Base-by-base conservation (phyloP, 2,329 filamentous ascomycete genomes). In the Nothophoma quercina region DNA sequence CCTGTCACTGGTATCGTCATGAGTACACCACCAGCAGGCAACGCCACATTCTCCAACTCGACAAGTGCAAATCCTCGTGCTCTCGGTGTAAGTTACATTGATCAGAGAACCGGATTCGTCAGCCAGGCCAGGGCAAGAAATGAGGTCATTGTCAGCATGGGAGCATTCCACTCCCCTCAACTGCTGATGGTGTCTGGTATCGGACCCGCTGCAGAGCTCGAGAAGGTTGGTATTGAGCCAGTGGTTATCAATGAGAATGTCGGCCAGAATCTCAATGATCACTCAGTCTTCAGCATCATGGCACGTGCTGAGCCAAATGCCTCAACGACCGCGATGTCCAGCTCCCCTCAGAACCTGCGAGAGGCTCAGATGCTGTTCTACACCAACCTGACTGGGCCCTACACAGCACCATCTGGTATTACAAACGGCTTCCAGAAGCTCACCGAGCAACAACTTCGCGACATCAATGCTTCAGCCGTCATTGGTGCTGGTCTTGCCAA, bases 101-200 rank as follows among this genome's bases (percentile, higher is more conserved):
- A 69, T 13, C 58, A 70, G 23, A 21, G 28, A 3, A 69, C 63
- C 15, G 65, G 64, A 2, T 56, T 65, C 9, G 56, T 64, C 5
- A 62, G 56, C 18, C 59, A 65, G 15, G 64, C 72, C 2, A 62
- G 60, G n/a, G 71, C 70, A 7, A 63, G 46, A 0, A 68, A 65
- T 2, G 68, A 68, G 45, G 52, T 69, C 34, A 67, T 71, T 13
- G 35, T 71, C 2, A 65, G 64, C 29, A 72, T 70, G 21, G 74
- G 75, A 7, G 69, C 67, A 2, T 65, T 75, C 30, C 58, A 66
- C 53, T 65, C 60, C 3, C 75, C 75, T n/a, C 74, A 77, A 35
- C 62, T 77, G 0, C 61, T 77, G 10, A 72, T 75, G 67, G 55
- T 77, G 62, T 74, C 22, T 23, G 76, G 75, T 5, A 69, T 77